These are phyloP conservation scores for Tuber melanosporum DNA, from an alignment of 495 filamentous ascomycete species.

Conservation along the genomic window DNA sequence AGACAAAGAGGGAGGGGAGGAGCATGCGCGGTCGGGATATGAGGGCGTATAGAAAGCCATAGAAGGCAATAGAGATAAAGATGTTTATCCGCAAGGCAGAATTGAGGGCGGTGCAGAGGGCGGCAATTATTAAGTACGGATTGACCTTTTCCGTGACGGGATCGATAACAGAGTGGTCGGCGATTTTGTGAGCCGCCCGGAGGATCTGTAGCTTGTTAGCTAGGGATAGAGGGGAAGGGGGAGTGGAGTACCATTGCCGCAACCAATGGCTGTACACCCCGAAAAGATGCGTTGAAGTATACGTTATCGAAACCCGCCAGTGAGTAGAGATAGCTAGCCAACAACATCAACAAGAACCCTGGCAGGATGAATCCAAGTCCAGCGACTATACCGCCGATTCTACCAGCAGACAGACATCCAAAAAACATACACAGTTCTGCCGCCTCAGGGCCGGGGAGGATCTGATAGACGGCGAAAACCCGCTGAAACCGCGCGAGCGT, in stretches of 20 bases:
- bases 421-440: conserved; percentile 46
- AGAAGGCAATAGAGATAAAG: conserved; percentile 44
- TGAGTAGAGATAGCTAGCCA: conserved; percentile 42
- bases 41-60: conserved; percentile 42
- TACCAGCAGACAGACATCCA: conserved; percentile 43
- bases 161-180: conserved; percentile 42
- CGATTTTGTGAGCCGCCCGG: conserved; percentile 42
- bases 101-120: conserved; percentile 43
- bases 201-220: conserved; percentile 36
- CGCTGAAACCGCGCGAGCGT: conserved; percentile 42
- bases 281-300: conserved; percentile 43
- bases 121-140: conserved; percentile 41
- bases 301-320: conserved; percentile 42
- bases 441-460: conserved; percentile 43
- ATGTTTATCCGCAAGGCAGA: conserved; percentile 44
- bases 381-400: conserved; percentile 43
- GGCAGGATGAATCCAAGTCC: conserved; percentile 43
- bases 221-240: background rate
- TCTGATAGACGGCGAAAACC: conserved; percentile 45
- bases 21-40: conserved; percentile 33
- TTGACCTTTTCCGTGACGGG: conserved; percentile 40
- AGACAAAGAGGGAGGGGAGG: conserved; percentile 38
- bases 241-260: conserved; percentile 42
- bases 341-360: conserved; percentile 43
- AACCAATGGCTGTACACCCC: conserved; percentile 44